Evolutionary conservation across 2,329 filamentous ascomycete genomes (phyloP).

Genomic region (Domatiomyces globalis): DNA sequence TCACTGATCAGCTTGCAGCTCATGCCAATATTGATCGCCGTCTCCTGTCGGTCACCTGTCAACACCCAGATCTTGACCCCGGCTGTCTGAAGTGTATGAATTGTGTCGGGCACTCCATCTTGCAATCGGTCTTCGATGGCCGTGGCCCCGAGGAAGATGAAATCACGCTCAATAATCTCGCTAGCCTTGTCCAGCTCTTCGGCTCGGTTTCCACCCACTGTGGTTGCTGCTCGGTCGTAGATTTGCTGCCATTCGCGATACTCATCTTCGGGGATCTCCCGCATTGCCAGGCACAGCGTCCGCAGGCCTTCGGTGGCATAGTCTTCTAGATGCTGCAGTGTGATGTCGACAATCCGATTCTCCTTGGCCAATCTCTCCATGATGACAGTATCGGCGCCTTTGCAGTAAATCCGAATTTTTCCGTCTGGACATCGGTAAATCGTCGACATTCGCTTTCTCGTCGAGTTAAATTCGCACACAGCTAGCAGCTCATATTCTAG

Average conservation of each 20-base stretch:
- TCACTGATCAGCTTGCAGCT: slow-evolving; percentile 97
- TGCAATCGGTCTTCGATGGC: slow-evolving; percentile 95
- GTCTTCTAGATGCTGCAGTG: slow-evolving; percentile 88
- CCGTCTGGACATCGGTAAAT: slow-evolving; percentile 95
- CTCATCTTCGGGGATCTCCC: slow-evolving; percentile 79
- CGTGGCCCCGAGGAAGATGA: slow-evolving; percentile 82
- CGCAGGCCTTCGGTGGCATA: slow-evolving; percentile 93
- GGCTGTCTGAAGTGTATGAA: slow-evolving; percentile 88
- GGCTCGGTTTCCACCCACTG: slow-evolving; percentile 77
- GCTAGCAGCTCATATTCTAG: slow-evolving; percentile 81
- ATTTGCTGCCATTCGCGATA: slow-evolving; percentile 76
- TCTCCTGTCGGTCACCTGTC: slow-evolving; percentile 94
- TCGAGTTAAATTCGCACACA: slow-evolving; percentile 99
- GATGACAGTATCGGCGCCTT: slow-evolving; percentile 95
- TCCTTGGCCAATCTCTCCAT: slow-evolving; percentile 72
- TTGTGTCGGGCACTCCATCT: slow-evolving; percentile 94
- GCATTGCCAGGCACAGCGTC: slow-evolving; percentile 87
- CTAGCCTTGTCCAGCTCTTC: slow-evolving; percentile 95
- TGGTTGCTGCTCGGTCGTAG: slow-evolving; percentile 77
- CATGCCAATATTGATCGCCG: slow-evolving; percentile 99
- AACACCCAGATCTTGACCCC: slow-evolving; percentile 98
- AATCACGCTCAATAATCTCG: slow-evolving; percentile 85
- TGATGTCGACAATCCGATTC: slow-evolving; percentile 78
- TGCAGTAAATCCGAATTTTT: slow-evolving; percentile 85
- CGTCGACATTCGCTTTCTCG: slow-evolving; percentile 91